Conservation (phyloP, 768 basidiomycete species). For the Favolaschia claudopus region DNA sequence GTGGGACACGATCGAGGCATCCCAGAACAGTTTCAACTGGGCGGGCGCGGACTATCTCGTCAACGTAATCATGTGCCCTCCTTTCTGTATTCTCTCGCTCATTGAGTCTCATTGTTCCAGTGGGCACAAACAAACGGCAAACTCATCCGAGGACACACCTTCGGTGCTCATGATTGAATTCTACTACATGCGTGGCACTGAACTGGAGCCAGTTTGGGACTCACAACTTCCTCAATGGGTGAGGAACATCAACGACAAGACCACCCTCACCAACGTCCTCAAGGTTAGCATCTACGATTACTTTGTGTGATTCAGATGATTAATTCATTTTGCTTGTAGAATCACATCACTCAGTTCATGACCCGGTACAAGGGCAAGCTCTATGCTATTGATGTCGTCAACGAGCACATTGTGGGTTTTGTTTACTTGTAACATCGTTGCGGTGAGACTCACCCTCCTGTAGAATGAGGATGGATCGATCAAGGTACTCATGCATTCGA, state of each 20-base stretch:
- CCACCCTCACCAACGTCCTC: slow-evolving; percentile 37
- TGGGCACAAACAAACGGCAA: slow-evolving; percentile 50
- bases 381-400: slow-evolving; percentile 33
- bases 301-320: background rate
- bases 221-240: slow-evolving; percentile 55
- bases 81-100: background rate
- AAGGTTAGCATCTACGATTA: slow-evolving; percentile 29
- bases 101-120: background rate
- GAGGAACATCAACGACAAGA: slow-evolving; percentile 42
- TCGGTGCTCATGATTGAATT: slow-evolving; percentile 32
- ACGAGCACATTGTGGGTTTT: slow-evolving; percentile 19
- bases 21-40: slow-evolving; percentile 43
- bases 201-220: slow-evolving; percentile 33
- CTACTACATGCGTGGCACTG: background rate
- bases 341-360: slow-evolving; percentile 54
- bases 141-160: slow-evolving; percentile 50
- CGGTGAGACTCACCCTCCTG: background rate
- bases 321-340: slow-evolving; percentile 36
- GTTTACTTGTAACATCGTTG: no score
- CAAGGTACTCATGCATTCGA: slow-evolving; percentile 28
- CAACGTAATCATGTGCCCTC: slow-evolving; percentile 22
- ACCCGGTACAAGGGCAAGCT: slow-evolving; percentile 56
- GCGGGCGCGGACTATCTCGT: slow-evolving; percentile 46
- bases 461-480: slow-evolving; percentile 19
- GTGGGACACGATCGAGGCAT: slow-evolving; percentile 51